Base-by-base conservation (phyloP, 2,329 filamentous ascomycete genomes). In the Nemania serpens region DNA sequence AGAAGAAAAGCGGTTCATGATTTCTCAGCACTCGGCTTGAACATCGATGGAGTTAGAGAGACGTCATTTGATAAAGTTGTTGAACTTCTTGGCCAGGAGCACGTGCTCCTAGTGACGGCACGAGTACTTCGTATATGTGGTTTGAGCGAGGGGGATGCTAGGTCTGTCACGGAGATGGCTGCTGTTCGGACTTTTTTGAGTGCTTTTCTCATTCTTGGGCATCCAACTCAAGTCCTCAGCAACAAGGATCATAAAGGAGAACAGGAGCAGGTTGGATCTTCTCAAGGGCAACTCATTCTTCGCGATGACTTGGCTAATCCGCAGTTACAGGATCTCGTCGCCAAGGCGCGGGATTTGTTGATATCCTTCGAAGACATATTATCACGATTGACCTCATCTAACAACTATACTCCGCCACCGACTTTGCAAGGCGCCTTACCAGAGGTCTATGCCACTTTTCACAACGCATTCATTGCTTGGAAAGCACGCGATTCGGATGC, bases 381-480 rank as follows among this genome's bases (percentile, higher is more conserved):
- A 10, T 85, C 85, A 9, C 85, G 89, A 48, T 75, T 92, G 59
- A 87, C 86, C 0, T 76, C 81, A 1, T 82, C 82, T 66, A 93
- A 91, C 73, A 84, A 84, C 65, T 91, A 87, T 72, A 88, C 83
- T 0, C 83, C 88, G 45, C 87, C 88, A 0, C 84, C 85, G 0
- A 83, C 82, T 2, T 81, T 90, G 42, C 79, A 84, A 33, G 83
- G 86, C 55, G 82, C 83, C 1, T 79, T 95, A 17, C 84, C 88
- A 0, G 84, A 91, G 67, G 82, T 86, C 1, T 91, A 93, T 70
- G 85, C 88, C 34, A 84, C 88, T 0, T 95, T 92, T 68, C 86
- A 89, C 68, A 89, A 90, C 55, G 90, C 90, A 1, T 93, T 95
- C 70, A 90, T 91, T 62, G 87, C 90, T 3, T 95, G 91, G 91